Evolutionary conservation across 306 rosid genomes (phyloP), one percentile per base, ranked within the genome.

Genomic region (Fagus sylvatica): DNA sequence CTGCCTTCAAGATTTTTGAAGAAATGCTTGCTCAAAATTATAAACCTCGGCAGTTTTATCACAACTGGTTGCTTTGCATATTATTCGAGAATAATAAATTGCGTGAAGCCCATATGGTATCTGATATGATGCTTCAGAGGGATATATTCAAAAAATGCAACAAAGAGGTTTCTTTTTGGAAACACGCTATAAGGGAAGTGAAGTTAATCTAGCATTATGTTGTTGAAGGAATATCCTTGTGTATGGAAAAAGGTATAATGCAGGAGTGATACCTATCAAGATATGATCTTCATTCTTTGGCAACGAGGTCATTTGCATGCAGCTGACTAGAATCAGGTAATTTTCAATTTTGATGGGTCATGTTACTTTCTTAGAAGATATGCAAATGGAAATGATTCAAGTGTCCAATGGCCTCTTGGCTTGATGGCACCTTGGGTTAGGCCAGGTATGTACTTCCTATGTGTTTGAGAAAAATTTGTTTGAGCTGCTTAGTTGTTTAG

Each of bases 11-110:
- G 73, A 37, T 82, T 66, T 82, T 67, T 51, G 76, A 82, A 74
- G 85, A 82, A 66, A 77, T 82, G 85, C 16, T 82, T 59, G 69
- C 76, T 10, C 59, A 46, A 11, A 19, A 61, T 77, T 74, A 77
- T 74, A 46, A 10, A 33, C 73, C 59, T 57, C 0, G 56, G 76
- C 67, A 3, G 28, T 33, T 48, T 49, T 48, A 62, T 49, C 34
- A 17, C 79, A 15, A 57, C 16, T 33, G 76, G 76, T 56, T 68
- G 37, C 51, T 42, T 57, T 43, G 62, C 61, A 51, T 68, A 16
- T 72, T 77, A 48, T 32, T 7, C 30, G 65, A 68, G 34, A 72
- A 64, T 49, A 56, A 32, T 19, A 67, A 67, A 40, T 36, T 66
- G 41, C 33, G 2, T 46, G 82, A 73, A 77, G 76, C 78, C 68